Conservation (phyloP, 306 rosid species). For the Cucumis hystrix region DNA sequence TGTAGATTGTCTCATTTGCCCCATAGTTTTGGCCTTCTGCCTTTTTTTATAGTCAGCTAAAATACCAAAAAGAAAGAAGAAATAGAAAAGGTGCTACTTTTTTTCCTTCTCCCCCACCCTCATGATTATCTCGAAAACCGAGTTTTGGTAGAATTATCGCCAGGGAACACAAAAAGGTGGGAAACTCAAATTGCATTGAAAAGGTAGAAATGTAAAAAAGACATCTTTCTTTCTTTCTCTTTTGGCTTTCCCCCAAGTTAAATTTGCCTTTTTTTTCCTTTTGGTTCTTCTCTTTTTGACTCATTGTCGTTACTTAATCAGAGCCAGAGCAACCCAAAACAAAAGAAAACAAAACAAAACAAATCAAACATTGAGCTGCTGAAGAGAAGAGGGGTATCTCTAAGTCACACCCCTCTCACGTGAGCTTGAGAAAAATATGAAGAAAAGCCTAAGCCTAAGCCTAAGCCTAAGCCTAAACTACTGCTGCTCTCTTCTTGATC, state of each 20-base stretch:
- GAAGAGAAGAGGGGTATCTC: not conserved
- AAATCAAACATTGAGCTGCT: not conserved
- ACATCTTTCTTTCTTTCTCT: not conserved
- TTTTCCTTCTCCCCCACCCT: not conserved
- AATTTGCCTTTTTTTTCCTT: not conserved
- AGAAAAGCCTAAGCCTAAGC: not conserved
- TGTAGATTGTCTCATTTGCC: not conserved
- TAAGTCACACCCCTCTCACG: slow-evolving; percentile 4
- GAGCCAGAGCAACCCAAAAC: not conserved
- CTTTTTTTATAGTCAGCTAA: not conserved
- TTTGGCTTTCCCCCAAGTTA: not conserved
- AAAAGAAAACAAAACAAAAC: not conserved
- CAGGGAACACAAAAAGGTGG: not conserved
- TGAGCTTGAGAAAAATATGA: slow-evolving; percentile 1
- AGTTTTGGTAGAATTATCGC: not conserved
- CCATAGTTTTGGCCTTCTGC: not conserved
- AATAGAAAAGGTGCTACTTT: not conserved
- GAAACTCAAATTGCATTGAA: not conserved
- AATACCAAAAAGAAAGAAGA: not conserved
- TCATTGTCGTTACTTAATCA: not conserved
- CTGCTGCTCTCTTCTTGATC: slow-evolving; percentile 20
- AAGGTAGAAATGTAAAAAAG: not conserved
- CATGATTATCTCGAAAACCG: not conserved
- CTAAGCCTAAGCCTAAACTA: not conserved
- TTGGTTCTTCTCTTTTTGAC: not conserved